Percentiles rank a stretch among this genome's conserved stretches.
phyloP scores from a whole-genome alignment of 2,329 filamentous ascomycete genomes.

The Hypomyces perniciosus region DNA sequence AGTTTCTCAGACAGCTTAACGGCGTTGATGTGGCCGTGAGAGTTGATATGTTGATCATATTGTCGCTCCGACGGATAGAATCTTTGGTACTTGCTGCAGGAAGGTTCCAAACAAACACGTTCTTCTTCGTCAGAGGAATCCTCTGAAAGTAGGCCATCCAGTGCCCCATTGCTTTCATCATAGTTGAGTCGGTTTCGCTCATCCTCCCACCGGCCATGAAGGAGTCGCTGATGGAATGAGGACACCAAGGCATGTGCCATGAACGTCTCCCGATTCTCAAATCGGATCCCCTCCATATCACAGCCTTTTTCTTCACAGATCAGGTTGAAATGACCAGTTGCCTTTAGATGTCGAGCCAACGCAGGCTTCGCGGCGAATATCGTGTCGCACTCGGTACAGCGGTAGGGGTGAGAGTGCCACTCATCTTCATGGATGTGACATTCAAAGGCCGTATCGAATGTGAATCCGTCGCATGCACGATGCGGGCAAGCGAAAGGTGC shows the following conservation, averaged over 20 bases:
- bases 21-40: conserved; percentile 11
- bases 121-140: conserved; percentile 4
- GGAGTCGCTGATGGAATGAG: neutral
- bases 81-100: conserved; percentile 14
- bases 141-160: neutral
- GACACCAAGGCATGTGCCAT: neutral
- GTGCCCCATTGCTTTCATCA: neutral
- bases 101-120: conserved; percentile 4
- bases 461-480: conserved; percentile 20
- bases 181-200: neutral
- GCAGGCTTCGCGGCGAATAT: conserved; percentile 20
- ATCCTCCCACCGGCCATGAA: neutral
- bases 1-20: conserved; percentile 11
- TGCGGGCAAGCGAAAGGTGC: conserved; percentile 18
- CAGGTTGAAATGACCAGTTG: conserved; percentile 10
- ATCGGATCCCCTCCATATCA: neutral
- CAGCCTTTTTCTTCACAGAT: neutral
- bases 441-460: conserved; percentile 15
- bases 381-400: conserved; percentile 17
- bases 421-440: conserved; percentile 20
- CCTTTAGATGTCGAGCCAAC: conserved; percentile 14
- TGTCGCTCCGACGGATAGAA: conserved; percentile 8
- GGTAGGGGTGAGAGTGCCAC: conserved; percentile 20
- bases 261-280: neutral
- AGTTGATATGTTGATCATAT: conserved; percentile 13